phyloP scores from a whole-genome alignment of 768 basidiomycete species.

The Termitomyces sp. region DNA sequence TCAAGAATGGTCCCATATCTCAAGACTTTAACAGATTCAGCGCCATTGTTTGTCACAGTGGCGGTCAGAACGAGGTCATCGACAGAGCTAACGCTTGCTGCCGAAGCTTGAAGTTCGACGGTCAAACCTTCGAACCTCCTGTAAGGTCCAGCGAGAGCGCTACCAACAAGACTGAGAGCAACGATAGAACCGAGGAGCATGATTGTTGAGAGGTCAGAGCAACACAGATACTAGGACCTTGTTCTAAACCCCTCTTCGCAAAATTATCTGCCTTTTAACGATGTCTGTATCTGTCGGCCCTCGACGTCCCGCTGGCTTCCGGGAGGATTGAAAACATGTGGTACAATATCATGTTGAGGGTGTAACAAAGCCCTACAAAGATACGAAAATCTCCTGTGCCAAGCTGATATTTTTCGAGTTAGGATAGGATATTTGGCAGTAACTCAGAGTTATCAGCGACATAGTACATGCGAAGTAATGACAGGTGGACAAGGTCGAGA shows the following conservation, averaged over 20 bases:
- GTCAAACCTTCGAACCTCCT: constrained; percentile 25
- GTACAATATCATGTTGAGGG: background rate
- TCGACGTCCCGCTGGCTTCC: background rate
- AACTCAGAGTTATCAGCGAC: background rate
- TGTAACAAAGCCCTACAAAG: background rate
- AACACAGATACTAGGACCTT: background rate
- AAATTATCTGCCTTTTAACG: background rate
- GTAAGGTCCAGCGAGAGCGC: constrained; percentile 25
- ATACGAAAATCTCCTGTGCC: background rate
- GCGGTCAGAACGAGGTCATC: constrained; percentile 35
- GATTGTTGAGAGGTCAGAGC: background rate
- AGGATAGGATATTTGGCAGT: background rate
- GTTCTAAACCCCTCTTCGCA: background rate
- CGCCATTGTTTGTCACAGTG: constrained; percentile 34
- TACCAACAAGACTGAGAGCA: constrained; percentile 21
- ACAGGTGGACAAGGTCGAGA: background rate
- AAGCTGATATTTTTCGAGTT: background rate
- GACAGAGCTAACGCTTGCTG: constrained; percentile 28
- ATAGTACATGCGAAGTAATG: background rate
- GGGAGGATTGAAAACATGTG: background rate
- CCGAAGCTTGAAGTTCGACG: constrained; percentile 23
- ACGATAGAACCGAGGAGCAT: constrained; percentile 26
- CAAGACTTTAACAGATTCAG: constrained; percentile 35
- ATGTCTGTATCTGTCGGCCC: background rate
- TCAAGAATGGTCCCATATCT: constrained; percentile 44